These are phyloP conservation scores for Brassica nigra DNA, from an alignment of 345 rosid species.

Conservation along the genomic window DNA sequence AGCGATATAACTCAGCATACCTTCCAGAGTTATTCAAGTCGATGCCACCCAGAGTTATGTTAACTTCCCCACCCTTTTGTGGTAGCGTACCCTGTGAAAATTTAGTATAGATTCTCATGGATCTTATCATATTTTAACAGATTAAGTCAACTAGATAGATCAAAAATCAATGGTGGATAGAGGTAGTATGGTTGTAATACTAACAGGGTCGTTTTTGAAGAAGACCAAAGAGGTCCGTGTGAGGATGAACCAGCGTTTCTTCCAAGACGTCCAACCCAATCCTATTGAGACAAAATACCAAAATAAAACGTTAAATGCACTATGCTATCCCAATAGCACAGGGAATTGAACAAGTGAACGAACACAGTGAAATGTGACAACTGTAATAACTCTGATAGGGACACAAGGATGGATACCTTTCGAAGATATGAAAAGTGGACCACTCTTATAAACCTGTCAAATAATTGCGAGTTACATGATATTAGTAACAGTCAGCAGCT, in stretches of 20 bases:
- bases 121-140: constrained; percentile 1
- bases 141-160: neutral
- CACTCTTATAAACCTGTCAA: constrained; percentile 92
- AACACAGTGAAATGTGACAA: constrained; percentile 14
- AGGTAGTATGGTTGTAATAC: constrained; percentile 40
- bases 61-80: constrained; percentile 94
- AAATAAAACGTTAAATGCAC: constrained; percentile 3
- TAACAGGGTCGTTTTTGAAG: constrained; percentile 96
- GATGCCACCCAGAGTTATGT: constrained; percentile 92
- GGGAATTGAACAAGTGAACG: neutral
- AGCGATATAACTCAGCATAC: constrained; percentile 39
- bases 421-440: constrained; percentile 96
- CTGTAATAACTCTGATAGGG: constrained; percentile 1
- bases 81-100: constrained; percentile 78
- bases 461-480: neutral
- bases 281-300: constrained; percentile 55
- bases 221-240: constrained; percentile 98
- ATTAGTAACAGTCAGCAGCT: constrained; percentile 18
- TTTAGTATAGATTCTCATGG: constrained; percentile 23
- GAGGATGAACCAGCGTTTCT: constrained; percentile 98
- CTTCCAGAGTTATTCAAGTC: constrained; percentile 98
- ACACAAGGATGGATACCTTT: constrained; percentile 62
- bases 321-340: constrained; percentile 4
- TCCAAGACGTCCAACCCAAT: constrained; percentile 99
- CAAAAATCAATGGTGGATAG: constrained; percentile 3